Evolutionary conservation across 2,329 filamentous ascomycete species (phyloP).

Genomic region (Fusarium mexicanum): DNA sequence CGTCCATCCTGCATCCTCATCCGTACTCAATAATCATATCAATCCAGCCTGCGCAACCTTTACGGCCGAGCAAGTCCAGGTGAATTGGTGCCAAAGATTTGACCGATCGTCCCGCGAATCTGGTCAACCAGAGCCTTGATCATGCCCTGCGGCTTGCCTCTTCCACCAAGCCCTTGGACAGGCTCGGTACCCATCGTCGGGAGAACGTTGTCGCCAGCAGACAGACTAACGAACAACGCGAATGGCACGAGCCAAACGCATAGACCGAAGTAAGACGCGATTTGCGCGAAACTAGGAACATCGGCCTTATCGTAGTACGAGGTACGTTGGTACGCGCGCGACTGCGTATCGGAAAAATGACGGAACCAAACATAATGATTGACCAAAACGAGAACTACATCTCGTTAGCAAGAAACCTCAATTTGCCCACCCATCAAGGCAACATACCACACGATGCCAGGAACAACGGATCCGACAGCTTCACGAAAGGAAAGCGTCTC

Average conservation of each 20-base stretch:
- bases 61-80: conserved; percentile 40
- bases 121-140: conserved; percentile 72
- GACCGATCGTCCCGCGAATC: conserved; percentile 62
- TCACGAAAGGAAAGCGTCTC: conserved; percentile 77
- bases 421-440: rapidly evolving
- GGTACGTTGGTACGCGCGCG: conserved; percentile 65
- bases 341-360: conserved; percentile 79
- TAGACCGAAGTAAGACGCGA: conserved; percentile 94
- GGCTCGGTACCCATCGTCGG: conserved; percentile 85
- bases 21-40: neutral
- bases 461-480: conserved; percentile 87
- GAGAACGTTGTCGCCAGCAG: conserved; percentile 92
- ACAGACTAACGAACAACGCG: conserved; percentile 91
- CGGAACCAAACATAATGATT: conserved; percentile 98
- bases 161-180: conserved; percentile 56
- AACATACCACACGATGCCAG: conserved; percentile 79
- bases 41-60: neutral
- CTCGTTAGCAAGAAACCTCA: neutral
- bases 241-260: conserved; percentile 98
- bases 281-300: conserved; percentile 88
- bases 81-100: conserved; percentile 49
- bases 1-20: neutral
- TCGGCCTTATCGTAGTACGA: conserved; percentile 71
- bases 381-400: conserved; percentile 78
- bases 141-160: conserved; percentile 69